Percentiles rank a stretch among this genome's conserved stretches.
phyloP scores from a whole-genome alignment of 345 rosid genomes.

The Bruguiera gymnorhiza region DNA sequence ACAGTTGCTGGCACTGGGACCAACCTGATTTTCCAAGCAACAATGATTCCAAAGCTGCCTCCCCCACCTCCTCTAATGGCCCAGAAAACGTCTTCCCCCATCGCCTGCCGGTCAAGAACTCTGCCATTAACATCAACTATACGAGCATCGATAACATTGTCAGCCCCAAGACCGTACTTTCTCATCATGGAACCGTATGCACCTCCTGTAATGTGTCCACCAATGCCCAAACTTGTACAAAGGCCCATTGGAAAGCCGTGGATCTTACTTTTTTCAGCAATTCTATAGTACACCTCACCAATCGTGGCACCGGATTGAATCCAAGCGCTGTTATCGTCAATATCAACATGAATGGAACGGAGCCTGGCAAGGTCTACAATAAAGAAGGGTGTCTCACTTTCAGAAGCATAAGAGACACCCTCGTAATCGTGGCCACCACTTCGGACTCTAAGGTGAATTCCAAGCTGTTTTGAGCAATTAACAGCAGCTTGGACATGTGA shows the following conservation, averaged over 20 bases:
- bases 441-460: slow-evolving; percentile 17
- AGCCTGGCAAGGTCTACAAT: slow-evolving; percentile 49
- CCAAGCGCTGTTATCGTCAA: slow-evolving; percentile 51
- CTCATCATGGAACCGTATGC: slow-evolving; percentile 77
- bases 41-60: slow-evolving; percentile 62
- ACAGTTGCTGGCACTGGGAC: slow-evolving; percentile 65
- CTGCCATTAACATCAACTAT: slow-evolving; percentile 53
- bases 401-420: slow-evolving; percentile 13
- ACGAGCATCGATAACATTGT: slow-evolving; percentile 67
- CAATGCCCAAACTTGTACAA: slow-evolving; percentile 52
- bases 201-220: slow-evolving; percentile 13
- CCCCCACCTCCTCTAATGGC: slow-evolving; percentile 81
- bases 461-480: slow-evolving; percentile 14
- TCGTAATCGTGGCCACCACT: slow-evolving; percentile 20
- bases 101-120: slow-evolving; percentile 48
- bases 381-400: slow-evolving; percentile 43
- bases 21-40: slow-evolving; percentile 59
- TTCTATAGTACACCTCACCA: slow-evolving; percentile 61
- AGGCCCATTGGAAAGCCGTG: slow-evolving; percentile 71
- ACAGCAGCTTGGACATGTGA: slow-evolving; percentile 19
- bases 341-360: slow-evolving; percentile 40
- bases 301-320: slow-evolving; percentile 67
- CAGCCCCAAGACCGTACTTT: slow-evolving; percentile 72
- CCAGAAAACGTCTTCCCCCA: slow-evolving; percentile 79
- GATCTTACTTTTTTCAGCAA: slow-evolving; percentile 50